Percentiles rank a stretch among this genome's conserved stretches.
phyloP scores from a whole-genome alignment of 2,329 filamentous ascomycete species.

The Colletotrichum theobromicola region DNA sequence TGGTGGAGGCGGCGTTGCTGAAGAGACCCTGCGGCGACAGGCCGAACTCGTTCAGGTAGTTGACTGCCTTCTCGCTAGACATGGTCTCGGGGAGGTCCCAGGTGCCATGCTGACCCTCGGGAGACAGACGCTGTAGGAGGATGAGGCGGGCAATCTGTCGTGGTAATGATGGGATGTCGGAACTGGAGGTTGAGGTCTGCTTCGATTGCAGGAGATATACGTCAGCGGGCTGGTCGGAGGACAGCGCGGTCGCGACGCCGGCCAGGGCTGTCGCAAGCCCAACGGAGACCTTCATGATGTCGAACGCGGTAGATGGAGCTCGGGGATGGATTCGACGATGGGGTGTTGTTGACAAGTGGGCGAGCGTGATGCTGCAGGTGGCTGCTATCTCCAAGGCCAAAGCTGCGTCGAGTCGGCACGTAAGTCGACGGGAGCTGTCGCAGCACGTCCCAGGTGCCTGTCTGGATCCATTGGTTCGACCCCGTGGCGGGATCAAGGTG shows the following conservation, averaged over 20 bases:
- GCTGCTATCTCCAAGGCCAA: conserved; percentile 16
- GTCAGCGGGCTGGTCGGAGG: conserved; percentile 46
- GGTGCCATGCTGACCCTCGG: conserved; percentile 50
- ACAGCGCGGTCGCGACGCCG: conserved; percentile 40
- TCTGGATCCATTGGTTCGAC: not conserved
- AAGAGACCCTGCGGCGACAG: conserved; percentile 59
- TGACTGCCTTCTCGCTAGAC: conserved; percentile 53
- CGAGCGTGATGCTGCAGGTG: conserved; percentile 15
- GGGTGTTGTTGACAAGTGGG: not conserved
- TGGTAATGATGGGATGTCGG: conserved; percentile 48
- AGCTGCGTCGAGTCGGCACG: conserved; percentile 16
- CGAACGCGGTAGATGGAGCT: not conserved
- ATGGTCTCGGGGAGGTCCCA: conserved; percentile 49
- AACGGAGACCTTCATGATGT: conserved; percentile 48
- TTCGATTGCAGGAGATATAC: conserved; percentile 57
- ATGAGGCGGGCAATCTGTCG: conserved; percentile 62
- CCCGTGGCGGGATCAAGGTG: not conserved
- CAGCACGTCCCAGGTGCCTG: not conserved
- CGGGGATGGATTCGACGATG: not conserved
- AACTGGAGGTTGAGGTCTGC: conserved; percentile 28
- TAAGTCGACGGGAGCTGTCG: not conserved
- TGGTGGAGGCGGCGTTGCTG: conserved; percentile 33
- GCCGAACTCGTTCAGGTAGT: conserved; percentile 65
- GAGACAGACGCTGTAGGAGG: conserved; percentile 61
- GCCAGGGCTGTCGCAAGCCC: conserved; percentile 43